Conservation (phyloP, 805 yeast genomes). For the Metahyphopichia silvanorum region DNA sequence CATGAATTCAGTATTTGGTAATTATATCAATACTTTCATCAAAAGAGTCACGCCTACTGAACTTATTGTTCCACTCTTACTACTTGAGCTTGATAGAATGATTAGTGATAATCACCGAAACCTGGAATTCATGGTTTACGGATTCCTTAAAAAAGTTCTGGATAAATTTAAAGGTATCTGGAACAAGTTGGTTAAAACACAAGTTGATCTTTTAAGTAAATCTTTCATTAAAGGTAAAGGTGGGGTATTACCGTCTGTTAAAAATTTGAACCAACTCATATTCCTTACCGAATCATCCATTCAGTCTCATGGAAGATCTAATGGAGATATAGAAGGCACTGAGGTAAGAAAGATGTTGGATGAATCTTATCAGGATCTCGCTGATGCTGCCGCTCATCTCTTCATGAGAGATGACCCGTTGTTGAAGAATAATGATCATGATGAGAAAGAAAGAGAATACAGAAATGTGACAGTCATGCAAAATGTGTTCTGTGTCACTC, state of each 20-base stretch:
- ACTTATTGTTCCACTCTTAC: conserved; percentile 29
- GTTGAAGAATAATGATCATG: conserved; percentile 40
- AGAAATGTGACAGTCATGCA: conserved; percentile 40
- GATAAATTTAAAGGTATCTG: conserved; percentile 54
- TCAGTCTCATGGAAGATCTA: conserved; percentile 15
- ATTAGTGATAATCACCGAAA: conserved; percentile 43
- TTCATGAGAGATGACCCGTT: conserved; percentile 41
- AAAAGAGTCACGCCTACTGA: conserved; percentile 36
- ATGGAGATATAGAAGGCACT: conserved; percentile 14
- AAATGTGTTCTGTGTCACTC: conserved; percentile 33
- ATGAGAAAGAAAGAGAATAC: conserved; percentile 40
- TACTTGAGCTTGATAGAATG: conserved; percentile 26
- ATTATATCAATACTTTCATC: conserved; percentile 30
- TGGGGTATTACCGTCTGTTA: conserved; percentile 32
- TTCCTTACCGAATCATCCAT: conserved; percentile 31
- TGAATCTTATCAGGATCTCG: conserved; percentile 28
- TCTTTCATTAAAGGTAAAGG: conserved; percentile 34
- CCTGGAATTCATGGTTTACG: conserved; percentile 59
- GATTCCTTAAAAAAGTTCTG: conserved; percentile 47
- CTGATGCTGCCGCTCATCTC: conserved; percentile 31
- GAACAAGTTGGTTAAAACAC: conserved; percentile 57
- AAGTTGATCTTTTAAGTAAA: conserved; percentile 38
- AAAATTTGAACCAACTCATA: conserved; percentile 30
- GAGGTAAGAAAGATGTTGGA: conserved; percentile 20
- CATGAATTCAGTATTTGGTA: conserved; percentile 47